Base-by-base conservation (phyloP, 208 protist species). In the Endotrypanum monterogeii region DNA sequence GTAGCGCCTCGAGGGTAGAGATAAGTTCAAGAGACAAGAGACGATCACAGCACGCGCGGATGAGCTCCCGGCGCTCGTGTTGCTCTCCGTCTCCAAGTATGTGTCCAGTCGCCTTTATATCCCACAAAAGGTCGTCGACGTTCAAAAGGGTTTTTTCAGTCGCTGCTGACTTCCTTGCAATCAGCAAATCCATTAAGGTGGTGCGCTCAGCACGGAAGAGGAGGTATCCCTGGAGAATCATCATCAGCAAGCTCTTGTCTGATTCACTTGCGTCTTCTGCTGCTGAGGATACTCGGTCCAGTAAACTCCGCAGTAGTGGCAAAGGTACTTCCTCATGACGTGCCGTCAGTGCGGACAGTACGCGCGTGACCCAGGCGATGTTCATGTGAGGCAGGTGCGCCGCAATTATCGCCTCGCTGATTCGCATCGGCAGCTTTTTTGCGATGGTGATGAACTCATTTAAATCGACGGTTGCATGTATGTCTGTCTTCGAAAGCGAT, bases 181-280 rank as follows among this genome's bases (percentile, higher is more conserved):
- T 4, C 9, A n/a, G 63, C 63, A 18, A 12, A 30, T 70, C 50
- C 50, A 7, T 32, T 9, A 55, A 16, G 16, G 20, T 41, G 8
- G 30, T 16, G 5, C n/a, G 46, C 12, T 37, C 46, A 9, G 35
- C 20, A 32, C 39, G 71, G 23, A 32, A 69, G 69, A 67, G 37
- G 2, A 89, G 72, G 25, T 93, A 94, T 46, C 84, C 76, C 69
- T 96, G 92, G 18, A 96, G 73, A 25, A 94, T 77, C 44, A 93
- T 60, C 39, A 96, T 80, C 14, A 94, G 71, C 16, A 96, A 67
- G 60, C 90, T 93, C 25, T 89, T 86, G 65, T 96, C 89, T 8
- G 88, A 83, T 41, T 89, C 81, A 23, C 83, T 87, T 18, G 81
- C 79, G 46, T 75, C 69, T 39, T 80, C 79, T 41, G 66, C 62